Evolutionary conservation across 1,284 basidiomycete species (phyloP), one percentile per base, ranked within the genome.

Genomic region (Coniophora puteana): DNA sequence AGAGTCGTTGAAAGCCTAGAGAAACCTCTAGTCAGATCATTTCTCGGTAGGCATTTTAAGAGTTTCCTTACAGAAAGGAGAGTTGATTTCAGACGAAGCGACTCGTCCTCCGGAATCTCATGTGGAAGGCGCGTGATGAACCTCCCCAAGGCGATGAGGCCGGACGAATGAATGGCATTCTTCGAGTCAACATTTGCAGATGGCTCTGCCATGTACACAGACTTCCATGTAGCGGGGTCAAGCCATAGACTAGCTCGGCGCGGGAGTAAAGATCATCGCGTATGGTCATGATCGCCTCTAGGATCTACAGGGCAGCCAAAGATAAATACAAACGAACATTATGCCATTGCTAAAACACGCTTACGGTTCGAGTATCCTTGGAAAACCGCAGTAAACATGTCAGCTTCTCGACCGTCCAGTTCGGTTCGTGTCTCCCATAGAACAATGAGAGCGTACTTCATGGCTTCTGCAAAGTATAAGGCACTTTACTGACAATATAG

Each of bases 71-170:
- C 87, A 32, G 74, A 68, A 33, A 83, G 83, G 48, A 92, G 58
- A 4, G 86, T 85, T 18, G 56, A 61, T 53, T 78, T 80, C 40
- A 89, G 58, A 25, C 86, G 77, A 33, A 89, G 89, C 35, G 92
- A 57, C 51, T 91, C 89, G 47, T 92, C 89, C 59, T 92, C 89
- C 24, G 89, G 74, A 31, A 92, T 80, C 55, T 91, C 89, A 8
- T 76, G 70, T 8, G 89, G 89, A 16, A 92, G 66, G 26, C 82
- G 76, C 46, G 89, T 61, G 49, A 89, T 80, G 51, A 90, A 88
- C 59, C 84, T 89, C 25, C 85, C 88, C 10, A 92, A 61, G 2
- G 84, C 84, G 48, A 89, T 80, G 44, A 92, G 68, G 1, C 85
- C 89, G 59, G 89, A 90, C 3, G 86, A 85, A 57, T 82, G 85